These are phyloP conservation scores for Nemania diffusa DNA, from an alignment of 2,329 filamentous ascomycete genomes.

Conservation along the genomic window DNA sequence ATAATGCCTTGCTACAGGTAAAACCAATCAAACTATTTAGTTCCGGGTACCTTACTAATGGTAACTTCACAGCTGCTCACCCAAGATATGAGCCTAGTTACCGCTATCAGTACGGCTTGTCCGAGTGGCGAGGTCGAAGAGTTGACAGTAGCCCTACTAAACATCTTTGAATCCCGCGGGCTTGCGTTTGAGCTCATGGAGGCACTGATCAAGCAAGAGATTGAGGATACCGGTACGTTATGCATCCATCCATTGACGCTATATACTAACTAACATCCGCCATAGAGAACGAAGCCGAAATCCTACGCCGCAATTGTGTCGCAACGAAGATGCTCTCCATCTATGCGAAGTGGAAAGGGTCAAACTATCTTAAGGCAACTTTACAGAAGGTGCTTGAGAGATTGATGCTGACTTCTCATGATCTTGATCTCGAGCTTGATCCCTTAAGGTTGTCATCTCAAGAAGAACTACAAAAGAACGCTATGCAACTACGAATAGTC, in stretches of 20 bases:
- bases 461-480: slow-evolving; percentile 74
- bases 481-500: slow-evolving; percentile 71
- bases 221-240: slow-evolving; percentile 69
- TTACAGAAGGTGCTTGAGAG: slow-evolving; percentile 74
- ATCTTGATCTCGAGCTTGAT: slow-evolving; percentile 75
- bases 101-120: slow-evolving; percentile 72
- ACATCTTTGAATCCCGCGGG: slow-evolving; percentile 75
- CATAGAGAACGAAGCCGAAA: slow-evolving; percentile 72
- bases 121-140: slow-evolving; percentile 76
- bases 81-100: slow-evolving; percentile 69
- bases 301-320: slow-evolving; percentile 74
- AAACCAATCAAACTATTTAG: slow-evolving; percentile 36
- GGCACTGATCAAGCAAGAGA: slow-evolving; percentile 74
- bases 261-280: slow-evolving; percentile 14
- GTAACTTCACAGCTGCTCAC: slow-evolving; percentile 62
- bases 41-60: slow-evolving; percentile 20
- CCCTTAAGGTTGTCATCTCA: slow-evolving; percentile 68
- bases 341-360: slow-evolving; percentile 77
- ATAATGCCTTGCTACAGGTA: slow-evolving; percentile 71
- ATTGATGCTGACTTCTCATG: slow-evolving; percentile 72
- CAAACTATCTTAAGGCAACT: slow-evolving; percentile 70
- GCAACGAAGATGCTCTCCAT: slow-evolving; percentile 78
- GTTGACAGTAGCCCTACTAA: slow-evolving; percentile 72
- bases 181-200: slow-evolving; percentile 72
- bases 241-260: slow-evolving; percentile 11